A percentile compares a stretch with the other conserved stretches of the same genome.
These are phyloP conservation scores for Cystobasidiaceae sp. DNA, from an alignment of 1,284 basidiomycete species.

Conservation along the genomic window DNA sequence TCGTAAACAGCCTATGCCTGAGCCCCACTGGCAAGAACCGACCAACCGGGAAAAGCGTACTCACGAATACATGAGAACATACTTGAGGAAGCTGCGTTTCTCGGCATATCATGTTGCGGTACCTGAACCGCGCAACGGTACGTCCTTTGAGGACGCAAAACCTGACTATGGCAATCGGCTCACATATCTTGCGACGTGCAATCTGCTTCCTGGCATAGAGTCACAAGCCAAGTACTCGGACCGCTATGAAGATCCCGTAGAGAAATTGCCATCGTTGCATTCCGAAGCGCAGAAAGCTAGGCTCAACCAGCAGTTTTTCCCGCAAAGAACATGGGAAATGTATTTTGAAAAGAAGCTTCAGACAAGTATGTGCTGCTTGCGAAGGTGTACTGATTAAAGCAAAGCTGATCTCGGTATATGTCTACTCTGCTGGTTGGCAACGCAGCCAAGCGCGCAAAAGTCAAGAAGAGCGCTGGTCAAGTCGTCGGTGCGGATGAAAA, in stretches of 20 bases:
- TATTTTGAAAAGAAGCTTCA: constrained; percentile 19
- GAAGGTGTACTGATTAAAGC: neutral
- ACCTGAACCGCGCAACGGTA: constrained; percentile 15
- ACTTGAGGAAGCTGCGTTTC: constrained; percentile 12
- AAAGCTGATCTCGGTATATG: too few species aligned
- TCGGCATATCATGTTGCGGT: constrained; percentile 24
- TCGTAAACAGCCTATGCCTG: constrained; percentile 8
- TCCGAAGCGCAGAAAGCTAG: constrained; percentile 17
- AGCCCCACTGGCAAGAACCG: constrained; percentile 16
- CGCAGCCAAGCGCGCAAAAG: constrained; percentile 9
- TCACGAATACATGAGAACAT: constrained; percentile 24
- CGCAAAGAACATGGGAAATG: constrained; percentile 22
- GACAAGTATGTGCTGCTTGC: constrained; percentile 2
- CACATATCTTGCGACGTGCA: neutral
- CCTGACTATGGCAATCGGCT: too few species aligned
- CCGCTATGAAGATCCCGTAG: constrained; percentile 27
- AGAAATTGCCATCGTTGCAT: constrained; percentile 11
- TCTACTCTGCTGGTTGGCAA: neutral
- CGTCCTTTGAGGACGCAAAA: too few species aligned
- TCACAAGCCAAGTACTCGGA: constrained; percentile 26
- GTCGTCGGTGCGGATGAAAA: constrained; percentile 14
- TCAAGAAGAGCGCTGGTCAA: constrained; percentile 14
- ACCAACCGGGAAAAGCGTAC: constrained; percentile 7
- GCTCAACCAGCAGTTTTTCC: constrained; percentile 25
- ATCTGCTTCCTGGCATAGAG: neutral